phyloP scores from a whole-genome alignment of 2,329 filamentous ascomycete genomes.

The Pyrenophora seminiperda region DNA sequence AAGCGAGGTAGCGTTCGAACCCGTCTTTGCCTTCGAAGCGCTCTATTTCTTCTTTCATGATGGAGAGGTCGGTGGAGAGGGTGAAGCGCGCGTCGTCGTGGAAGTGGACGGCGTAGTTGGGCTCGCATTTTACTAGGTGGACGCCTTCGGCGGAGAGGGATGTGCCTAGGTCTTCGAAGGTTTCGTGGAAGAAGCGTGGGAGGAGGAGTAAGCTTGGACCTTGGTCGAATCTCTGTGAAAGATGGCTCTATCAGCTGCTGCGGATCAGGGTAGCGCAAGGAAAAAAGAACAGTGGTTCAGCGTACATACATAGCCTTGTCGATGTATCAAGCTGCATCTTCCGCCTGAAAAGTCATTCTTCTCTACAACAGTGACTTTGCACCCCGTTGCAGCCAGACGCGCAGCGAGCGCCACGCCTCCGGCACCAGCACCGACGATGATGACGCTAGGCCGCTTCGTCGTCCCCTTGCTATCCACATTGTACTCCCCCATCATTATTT shows the following conservation, averaged over 20 bases:
- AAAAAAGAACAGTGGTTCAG: too few relatives aligned
- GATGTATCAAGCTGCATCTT: constrained; percentile 68
- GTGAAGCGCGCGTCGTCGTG: constrained; percentile 68
- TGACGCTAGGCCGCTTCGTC: constrained; percentile 28
- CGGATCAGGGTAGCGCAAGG: not conserved
- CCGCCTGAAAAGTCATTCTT: constrained; percentile 76
- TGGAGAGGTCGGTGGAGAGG: constrained; percentile 69
- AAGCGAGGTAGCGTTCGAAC: constrained; percentile 70
- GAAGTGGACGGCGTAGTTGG: constrained; percentile 78
- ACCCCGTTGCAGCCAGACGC: constrained; percentile 71
- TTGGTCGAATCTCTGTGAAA: constrained; percentile 72
- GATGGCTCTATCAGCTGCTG: not conserved
- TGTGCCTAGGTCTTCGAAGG: constrained; percentile 71
- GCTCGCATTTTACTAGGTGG: constrained; percentile 71
- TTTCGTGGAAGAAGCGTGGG: constrained; percentile 71
- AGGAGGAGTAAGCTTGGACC: constrained; percentile 75
- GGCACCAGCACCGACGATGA: constrained; percentile 65
- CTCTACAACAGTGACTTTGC: constrained; percentile 75
- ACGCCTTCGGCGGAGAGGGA: constrained; percentile 69
- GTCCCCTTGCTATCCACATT: constrained; percentile 8
- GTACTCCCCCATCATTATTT: constrained; percentile 16
- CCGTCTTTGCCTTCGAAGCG: constrained; percentile 74
- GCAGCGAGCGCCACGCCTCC: constrained; percentile 75
- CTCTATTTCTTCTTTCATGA: constrained; percentile 74
- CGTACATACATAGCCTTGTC: constrained; percentile 59